phyloP scores from a whole-genome alignment of 495 filamentous ascomycete genomes.

The Tuber umbilicatum region DNA sequence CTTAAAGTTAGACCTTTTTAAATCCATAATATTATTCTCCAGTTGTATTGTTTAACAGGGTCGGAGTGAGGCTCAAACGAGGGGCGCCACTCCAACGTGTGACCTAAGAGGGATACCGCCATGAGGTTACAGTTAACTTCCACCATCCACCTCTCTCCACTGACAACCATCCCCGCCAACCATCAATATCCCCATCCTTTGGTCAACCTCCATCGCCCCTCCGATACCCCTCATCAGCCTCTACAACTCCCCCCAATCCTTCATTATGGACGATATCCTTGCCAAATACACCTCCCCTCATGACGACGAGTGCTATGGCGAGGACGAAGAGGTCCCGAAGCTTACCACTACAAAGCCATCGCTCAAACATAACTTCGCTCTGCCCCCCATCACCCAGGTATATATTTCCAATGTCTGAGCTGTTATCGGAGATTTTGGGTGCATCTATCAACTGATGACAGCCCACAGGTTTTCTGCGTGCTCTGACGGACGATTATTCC shows the following conservation, averaged over 20 bases:
- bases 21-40: no score
- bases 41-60: no score
- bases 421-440: background rate
- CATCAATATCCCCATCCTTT: background rate
- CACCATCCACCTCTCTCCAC: slow-evolving; percentile 9
- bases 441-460: slow-evolving; percentile 9
- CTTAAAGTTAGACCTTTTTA: no score
- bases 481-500: slow-evolving; percentile 91
- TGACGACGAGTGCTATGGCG: slow-evolving; percentile 51
- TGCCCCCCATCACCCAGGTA: slow-evolving; percentile 91
- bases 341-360: slow-evolving; percentile 55
- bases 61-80: background rate
- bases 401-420: slow-evolving; percentile 38
- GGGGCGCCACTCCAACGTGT: background rate
- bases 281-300: slow-evolving; percentile 68
- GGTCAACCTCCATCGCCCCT: slow-evolving; percentile 15
- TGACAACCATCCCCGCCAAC: slow-evolving; percentile 3
- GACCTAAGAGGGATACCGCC: background rate
- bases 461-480: slow-evolving; percentile 76
- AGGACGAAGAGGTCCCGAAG: slow-evolving; percentile 56
- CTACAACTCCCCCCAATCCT: background rate
- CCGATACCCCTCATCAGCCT: slow-evolving; percentile 1
- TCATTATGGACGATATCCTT: slow-evolving; percentile 84
- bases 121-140: background rate
- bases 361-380: slow-evolving; percentile 79